Base-by-base conservation (phyloP, 2,329 filamentous ascomycete genomes). In the Aspergillus fischeri region DNA sequence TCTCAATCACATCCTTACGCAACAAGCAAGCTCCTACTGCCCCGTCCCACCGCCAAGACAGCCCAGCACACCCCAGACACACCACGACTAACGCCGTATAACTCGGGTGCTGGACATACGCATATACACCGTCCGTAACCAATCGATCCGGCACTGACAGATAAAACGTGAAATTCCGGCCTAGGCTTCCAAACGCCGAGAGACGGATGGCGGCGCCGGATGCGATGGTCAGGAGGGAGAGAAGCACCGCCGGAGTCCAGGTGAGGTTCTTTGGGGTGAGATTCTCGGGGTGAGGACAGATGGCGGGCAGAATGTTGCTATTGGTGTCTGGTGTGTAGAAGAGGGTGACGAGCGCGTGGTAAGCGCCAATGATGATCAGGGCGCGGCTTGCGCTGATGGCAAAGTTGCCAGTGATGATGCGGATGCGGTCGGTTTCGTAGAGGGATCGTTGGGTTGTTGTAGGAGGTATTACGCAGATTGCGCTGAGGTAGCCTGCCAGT, bases 101-200 rank as follows among this genome's bases (percentile, higher is more conserved):
- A 54, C 80, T 81, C 1, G 81, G 81, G 62, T 84, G 81, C 62
- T 83, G 80, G 2, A 83, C 67, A 58, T 77, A 80, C 20, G 60
- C 59, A 58, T 83, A 83, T 1, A 83, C 67, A 0, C 81, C 81
- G 0, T 63, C 68, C 0, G 79, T 83, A 11, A 75, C 72, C 7
- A 84, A 66, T 1, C 66, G 61, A 56, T 79, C 73, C 1, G 83
- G 83, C 52, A 71, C 64, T 0, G 77, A 68, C 1, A 85, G 75
- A 1, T 74, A 71, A 61, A 83, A 85, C 0, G 82, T 85, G 62
- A 84, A 85, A 56, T 81, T 77, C 9, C 67, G 71, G 1, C 82
- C 82, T 0, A 85, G 73, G 0, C 74, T 67, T 0, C 70, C 67
- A 60, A 77, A 83, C 0, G 81, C 75, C 0, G 70, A 50, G 2